Percentiles rank a stretch among this genome's conserved stretches.
Conservation (phyloP, 345 rosid species). For the Carallia brachiata region DNA sequence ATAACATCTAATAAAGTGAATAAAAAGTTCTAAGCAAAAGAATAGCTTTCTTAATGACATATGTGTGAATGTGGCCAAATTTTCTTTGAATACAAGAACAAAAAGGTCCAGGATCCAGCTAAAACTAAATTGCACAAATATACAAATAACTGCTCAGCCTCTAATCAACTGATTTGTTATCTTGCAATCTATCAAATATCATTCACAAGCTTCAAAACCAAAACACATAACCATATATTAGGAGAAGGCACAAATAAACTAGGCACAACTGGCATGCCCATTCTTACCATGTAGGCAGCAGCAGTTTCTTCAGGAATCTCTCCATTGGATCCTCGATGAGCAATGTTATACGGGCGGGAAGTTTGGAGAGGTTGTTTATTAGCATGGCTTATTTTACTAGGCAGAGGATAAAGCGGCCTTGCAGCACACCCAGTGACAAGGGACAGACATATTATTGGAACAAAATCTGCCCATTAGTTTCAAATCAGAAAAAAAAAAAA, state of each 20-base stretch:
- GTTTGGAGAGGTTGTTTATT: constrained; percentile 69
- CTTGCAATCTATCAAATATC: neutral
- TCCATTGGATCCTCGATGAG: constrained; percentile 95
- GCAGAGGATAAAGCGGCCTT: constrained; percentile 80
- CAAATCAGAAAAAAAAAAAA: constrained; percentile 10
- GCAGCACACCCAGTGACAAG: constrained; percentile 48
- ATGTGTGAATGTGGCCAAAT: neutral
- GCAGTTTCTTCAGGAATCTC: constrained; percentile 95
- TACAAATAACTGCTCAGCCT: neutral
- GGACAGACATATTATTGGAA: constrained; percentile 42
- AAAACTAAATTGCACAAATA: neutral
- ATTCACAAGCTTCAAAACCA: neutral
- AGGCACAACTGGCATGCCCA: neutral
- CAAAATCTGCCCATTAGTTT: constrained; percentile 39
- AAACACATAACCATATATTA: neutral
- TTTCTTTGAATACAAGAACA: neutral
- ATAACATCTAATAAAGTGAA: neutral
- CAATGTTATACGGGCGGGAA: constrained; percentile 81
- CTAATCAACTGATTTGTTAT: neutral
- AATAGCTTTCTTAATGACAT: neutral
- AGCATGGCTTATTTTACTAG: constrained; percentile 53
- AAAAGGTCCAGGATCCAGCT: neutral
- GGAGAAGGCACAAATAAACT: neutral
- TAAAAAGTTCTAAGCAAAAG: too few species aligned
- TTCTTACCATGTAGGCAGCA: constrained; percentile 71